A percentile compares a stretch with the other conserved stretches of the same genome.
phyloP scores from a whole-genome alignment of 2,329 filamentous ascomycete species.

The Tetracladium maxilliforme region DNA sequence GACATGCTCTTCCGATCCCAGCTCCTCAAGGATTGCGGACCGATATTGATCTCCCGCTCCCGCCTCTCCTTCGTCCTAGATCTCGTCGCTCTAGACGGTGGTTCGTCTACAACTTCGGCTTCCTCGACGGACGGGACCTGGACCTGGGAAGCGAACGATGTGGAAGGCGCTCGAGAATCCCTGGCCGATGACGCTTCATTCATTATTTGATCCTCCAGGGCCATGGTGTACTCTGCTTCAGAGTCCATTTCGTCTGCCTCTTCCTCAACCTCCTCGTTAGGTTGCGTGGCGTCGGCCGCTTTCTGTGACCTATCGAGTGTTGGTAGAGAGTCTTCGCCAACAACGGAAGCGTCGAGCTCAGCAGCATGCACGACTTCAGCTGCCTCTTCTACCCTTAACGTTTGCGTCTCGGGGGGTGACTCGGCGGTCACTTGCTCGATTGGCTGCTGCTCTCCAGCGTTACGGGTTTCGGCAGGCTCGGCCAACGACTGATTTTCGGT shows the following conservation, averaged over 20 bases:
- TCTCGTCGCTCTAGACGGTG: slow-evolving; percentile 4
- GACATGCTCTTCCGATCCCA: too few relatives aligned
- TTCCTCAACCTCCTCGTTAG: background rate
- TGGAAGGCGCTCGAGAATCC: background rate
- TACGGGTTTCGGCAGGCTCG: too few relatives aligned
- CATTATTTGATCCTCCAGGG: slow-evolving; percentile 1
- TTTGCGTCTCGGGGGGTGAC: slow-evolving; percentile 1
- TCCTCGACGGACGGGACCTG: background rate
- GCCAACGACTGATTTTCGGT: too few relatives aligned
- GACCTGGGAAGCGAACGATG: background rate
- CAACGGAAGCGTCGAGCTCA: background rate
- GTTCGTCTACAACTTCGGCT: background rate
- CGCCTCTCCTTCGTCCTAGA: background rate
- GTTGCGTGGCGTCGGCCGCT: background rate
- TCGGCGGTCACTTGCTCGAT: background rate
- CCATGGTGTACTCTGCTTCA: background rate
- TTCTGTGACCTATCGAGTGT: background rate
- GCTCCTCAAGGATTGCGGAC: slow-evolving; percentile 10
- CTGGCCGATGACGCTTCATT: background rate
- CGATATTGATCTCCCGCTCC: background rate
- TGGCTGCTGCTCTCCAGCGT: background rate
- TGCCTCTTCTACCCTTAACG: slow-evolving; percentile 1
- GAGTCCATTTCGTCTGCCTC: background rate
- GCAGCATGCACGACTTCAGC: background rate
- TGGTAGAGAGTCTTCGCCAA: background rate